Conservation (phyloP, 2,329 filamentous ascomycete genomes). For the Colletotrichum lini region DNA sequence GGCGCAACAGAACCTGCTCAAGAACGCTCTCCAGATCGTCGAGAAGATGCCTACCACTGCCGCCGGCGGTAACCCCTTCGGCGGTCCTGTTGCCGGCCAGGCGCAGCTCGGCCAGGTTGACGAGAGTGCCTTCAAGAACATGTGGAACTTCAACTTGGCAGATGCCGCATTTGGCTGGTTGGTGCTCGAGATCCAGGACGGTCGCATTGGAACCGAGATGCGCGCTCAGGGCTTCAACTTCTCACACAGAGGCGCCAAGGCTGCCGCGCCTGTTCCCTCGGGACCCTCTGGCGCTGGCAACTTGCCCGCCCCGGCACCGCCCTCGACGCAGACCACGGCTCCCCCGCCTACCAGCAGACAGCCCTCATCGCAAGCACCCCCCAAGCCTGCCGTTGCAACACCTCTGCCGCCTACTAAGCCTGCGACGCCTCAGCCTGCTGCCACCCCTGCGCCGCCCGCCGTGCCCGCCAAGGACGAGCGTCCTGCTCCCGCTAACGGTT, state of each 20-base stretch:
- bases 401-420: constrained; percentile 57
- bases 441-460: constrained; percentile 56
- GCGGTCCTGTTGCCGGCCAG: constrained; percentile 82
- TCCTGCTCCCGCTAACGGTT: constrained; percentile 66
- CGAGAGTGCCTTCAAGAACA: constrained; percentile 99
- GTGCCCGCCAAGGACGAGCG: constrained; percentile 73
- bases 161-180: constrained; percentile 98
- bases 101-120: constrained; percentile 89
- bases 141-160: constrained; percentile 99
- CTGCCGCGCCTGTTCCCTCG: constrained; percentile 58
- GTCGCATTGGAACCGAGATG: constrained; percentile 98
- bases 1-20: constrained; percentile 90
- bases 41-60: constrained; percentile 97
- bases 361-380: constrained; percentile 52
- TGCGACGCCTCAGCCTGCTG: constrained; percentile 65
- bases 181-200: constrained; percentile 94
- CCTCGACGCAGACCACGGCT: constrained; percentile 54
- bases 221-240: constrained; percentile 99
- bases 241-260: constrained; percentile 90
- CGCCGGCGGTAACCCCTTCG: constrained; percentile 96
- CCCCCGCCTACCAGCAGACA: constrained; percentile 54
- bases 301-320: constrained; percentile 54
- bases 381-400: constrained; percentile 59
- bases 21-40: constrained; percentile 93
- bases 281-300: constrained; percentile 52